Evolutionary conservation across 768 basidiomycete genomes (phyloP).

Genomic region (Myochromella boudieri): DNA sequence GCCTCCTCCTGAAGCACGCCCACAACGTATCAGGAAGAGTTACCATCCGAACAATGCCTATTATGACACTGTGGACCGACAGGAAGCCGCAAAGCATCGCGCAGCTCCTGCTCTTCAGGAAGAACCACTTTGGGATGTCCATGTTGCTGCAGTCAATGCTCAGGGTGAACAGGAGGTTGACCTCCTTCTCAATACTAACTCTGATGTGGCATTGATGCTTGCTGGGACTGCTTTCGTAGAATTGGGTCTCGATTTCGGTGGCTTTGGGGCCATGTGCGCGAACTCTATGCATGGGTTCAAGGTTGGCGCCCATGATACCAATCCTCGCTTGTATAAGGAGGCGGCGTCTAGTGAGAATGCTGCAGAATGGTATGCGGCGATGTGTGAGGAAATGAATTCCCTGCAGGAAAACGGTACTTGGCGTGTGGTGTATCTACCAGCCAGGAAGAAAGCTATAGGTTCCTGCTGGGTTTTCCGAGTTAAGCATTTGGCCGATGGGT

Average conservation of each 20-base stretch:
- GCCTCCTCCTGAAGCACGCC: background rate
- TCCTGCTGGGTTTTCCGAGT: constrained; percentile 39
- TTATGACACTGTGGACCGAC: background rate
- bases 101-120: background rate
- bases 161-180: constrained; percentile 3
- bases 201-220: background rate
- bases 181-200: background rate
- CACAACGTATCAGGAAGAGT: too few relatives aligned
- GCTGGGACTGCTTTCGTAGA: constrained; percentile 1
- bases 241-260: background rate
- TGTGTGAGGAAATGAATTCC: constrained; percentile 25
- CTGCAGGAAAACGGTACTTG: constrained; percentile 31
- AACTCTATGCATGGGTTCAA: background rate
- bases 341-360: constrained; percentile 19
- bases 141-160: background rate
- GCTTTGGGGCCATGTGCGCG: background rate
- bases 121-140: background rate
- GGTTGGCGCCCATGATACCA: constrained; percentile 3
- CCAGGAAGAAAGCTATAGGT: constrained; percentile 30
- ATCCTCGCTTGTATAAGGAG: constrained; percentile 14
- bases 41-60: background rate
- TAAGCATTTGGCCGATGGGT: constrained; percentile 39
- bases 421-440: constrained; percentile 32
- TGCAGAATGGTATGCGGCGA: constrained; percentile 26
- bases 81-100: background rate